These are phyloP conservation scores for Scortechinia acanthostroma DNA, from an alignment of 2,329 filamentous ascomycete genomes.

Conservation along the genomic window DNA sequence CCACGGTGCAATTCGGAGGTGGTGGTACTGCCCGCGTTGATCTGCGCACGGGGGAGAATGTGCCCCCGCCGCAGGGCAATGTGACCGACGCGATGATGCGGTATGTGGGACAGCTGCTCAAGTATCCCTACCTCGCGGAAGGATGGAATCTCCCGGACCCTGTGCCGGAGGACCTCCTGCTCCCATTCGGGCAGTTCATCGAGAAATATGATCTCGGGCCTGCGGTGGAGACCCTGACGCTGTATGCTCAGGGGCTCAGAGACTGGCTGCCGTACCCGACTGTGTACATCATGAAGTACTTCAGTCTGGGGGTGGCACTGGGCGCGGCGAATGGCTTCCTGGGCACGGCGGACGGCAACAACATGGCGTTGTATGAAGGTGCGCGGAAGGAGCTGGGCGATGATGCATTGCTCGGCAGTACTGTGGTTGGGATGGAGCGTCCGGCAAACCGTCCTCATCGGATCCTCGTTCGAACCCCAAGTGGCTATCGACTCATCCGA, in stretches of 20 bases:
- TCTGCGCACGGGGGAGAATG: neutral
- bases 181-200: slow-evolving; percentile 37
- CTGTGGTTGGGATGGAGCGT: slow-evolving; percentile 19
- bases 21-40: slow-evolving; percentile 1
- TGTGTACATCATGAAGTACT: slow-evolving; percentile 34
- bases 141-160: slow-evolving; percentile 33
- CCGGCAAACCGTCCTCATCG: slow-evolving; percentile 8
- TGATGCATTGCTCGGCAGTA: slow-evolving; percentile 25
- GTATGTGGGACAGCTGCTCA: neutral
- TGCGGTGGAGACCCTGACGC: slow-evolving; percentile 28
- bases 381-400: slow-evolving; percentile 20
- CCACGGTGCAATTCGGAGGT: neutral
- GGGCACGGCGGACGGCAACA: slow-evolving; percentile 23
- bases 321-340: slow-evolving; percentile 17
- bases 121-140: slow-evolving; percentile 24
- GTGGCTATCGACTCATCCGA: slow-evolving; percentile 15
- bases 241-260: slow-evolving; percentile 30
- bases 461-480: slow-evolving; percentile 14
- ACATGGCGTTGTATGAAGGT: slow-evolving; percentile 26
- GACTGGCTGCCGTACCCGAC: slow-evolving; percentile 31
- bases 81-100: neutral
- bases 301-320: slow-evolving; percentile 22
- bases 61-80: neutral
- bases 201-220: slow-evolving; percentile 34
- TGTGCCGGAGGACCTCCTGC: slow-evolving; percentile 33